These are phyloP conservation scores for Thalia dealbata DNA, from an alignment of 176 grass and related monocot genomes.

Conservation along the genomic window DNA sequence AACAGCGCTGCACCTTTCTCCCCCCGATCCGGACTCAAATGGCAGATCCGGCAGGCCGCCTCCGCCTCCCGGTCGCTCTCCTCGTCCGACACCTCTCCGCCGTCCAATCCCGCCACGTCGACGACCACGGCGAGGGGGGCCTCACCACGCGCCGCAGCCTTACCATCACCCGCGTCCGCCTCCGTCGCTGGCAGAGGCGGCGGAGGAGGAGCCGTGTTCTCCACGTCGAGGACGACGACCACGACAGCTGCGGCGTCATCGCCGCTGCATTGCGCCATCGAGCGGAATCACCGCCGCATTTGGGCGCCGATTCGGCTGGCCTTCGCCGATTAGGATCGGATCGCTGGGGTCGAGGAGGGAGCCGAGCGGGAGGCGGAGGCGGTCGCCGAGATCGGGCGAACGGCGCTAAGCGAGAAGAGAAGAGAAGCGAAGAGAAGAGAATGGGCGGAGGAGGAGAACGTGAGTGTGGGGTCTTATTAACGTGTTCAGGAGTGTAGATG, in stretches of 20 bases:
- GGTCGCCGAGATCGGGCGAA: too few species aligned
- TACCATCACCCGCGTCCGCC: not conserved
- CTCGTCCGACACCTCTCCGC: not conserved
- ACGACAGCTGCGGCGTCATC: not conserved
- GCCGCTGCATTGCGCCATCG: not conserved
- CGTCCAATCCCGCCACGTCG: not conserved
- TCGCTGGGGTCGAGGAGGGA: not conserved
- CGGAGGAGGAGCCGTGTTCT: not conserved
- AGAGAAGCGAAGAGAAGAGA: too few species aligned
- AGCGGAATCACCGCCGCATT: not conserved
- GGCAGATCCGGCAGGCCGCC: slow-evolving; percentile 62
- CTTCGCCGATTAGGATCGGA: not conserved
- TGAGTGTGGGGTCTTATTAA: too few species aligned
- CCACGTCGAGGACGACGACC: not conserved
- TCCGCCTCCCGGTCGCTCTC: not conserved
- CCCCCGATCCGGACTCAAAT: slow-evolving; percentile 28
- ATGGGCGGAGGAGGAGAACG: too few species aligned
- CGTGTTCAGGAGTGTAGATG: too few species aligned
- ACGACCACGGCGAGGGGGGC: not conserved
- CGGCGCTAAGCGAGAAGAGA: too few species aligned
- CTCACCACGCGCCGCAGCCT: slow-evolving; percentile 2
- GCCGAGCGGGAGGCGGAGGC: too few species aligned
- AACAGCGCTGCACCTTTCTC: slow-evolving; percentile 37
- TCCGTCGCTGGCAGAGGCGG: not conserved
- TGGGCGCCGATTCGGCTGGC: not conserved